Evolutionary conservation across 768 basidiomycete species (phyloP), one percentile per base, ranked within the genome.

Genomic region (Strobilomyces echinocephalus): DNA sequence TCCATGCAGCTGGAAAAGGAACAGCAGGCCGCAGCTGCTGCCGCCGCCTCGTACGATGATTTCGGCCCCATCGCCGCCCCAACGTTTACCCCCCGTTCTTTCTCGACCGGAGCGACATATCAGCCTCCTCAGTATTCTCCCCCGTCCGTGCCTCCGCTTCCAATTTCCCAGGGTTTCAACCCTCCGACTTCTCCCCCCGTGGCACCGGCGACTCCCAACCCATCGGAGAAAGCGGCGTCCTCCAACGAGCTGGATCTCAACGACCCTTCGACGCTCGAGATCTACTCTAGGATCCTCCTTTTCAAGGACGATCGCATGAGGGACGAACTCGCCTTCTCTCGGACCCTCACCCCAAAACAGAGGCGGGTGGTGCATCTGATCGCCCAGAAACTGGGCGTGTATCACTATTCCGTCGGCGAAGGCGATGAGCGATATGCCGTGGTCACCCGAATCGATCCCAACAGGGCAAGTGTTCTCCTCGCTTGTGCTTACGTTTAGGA

Each of bases 291-390:
- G 60, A 90, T 97, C 59, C 75, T 98, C 36, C 78, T 98, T 36
- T 99, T 99, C 84, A 97, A 95, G 76, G 94, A 97, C 62, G 95
- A 98, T 69, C 84, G 81, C 62, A 94, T 98, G 91, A 81, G 95
- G 34, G 95, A 98, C 63, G 95, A 98, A 69, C 83, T 98, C 50
- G 94, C 95, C 5, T 98, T 98, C 71, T 94, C 95, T n/a, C 76
- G 91, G 52, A 84, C 86, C 14, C 79, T 97, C 18, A 76, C 81
- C 31, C 82, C 92, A 20, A 88, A 88, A 68, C 94, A 97, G 69
- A 76, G 95, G 56, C 77, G 95, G 59, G 87, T 93, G 14, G 95
- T 99, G 30, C 95, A 99, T 69, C 79, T 98, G 53, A 88, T 98
- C 53, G 95, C 97, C 18, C 92, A 97, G 74, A 97, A 93, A 72